Base-by-base conservation (phyloP, 441 rosid genomes). In the Flueggea neowawraea region DNA sequence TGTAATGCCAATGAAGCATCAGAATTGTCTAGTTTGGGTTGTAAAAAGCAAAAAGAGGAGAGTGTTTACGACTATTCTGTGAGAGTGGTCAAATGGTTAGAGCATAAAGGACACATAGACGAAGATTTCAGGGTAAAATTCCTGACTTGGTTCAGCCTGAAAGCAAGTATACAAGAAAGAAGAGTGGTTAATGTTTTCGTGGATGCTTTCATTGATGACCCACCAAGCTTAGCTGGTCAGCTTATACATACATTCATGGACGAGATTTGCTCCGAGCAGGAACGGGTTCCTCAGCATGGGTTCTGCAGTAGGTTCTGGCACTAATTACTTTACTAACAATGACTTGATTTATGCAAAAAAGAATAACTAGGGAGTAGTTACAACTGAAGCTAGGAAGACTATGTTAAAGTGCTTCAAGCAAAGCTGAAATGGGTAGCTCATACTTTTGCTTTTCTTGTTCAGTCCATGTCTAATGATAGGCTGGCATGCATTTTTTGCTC, bases 141-240 rank as follows among this genome's bases (percentile, higher is more conserved):
- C 71, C 83, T 95, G 66, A 91, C 98, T 41, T 95, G 99, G 99
- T 95, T 85, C 69, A 88, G 97, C 82, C 74, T 91, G 73, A 82
- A 88, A 77, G 97, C 99, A 49, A 87, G 91, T 31, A 59, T 77
- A 52, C 84, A 82, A 53, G 97, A 91, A 73, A 78, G 78, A 31
- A 81, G 87, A 78, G 63, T 89, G 43, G 97, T 95, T 70, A 95
- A 87, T 68, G 80, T 79, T 33, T 91, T 84, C 58, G 82, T 91
- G 3, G 84, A 91, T 58, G 75, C 78, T 5, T 86, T 95, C 61
- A 68, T 62, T 16, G 92, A 86, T 44, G 98, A 95, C 73, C 88
- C 81, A 0, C 77, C 78, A n/a, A 78, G 97, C 67, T 80, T 95
- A 39, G 97, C 96, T 7, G 84, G 75, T 74, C 99, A 95, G 77